Base-by-base conservation (phyloP, 192 early-diverging fungal species). In the Paraglomus brasilianum region DNA sequence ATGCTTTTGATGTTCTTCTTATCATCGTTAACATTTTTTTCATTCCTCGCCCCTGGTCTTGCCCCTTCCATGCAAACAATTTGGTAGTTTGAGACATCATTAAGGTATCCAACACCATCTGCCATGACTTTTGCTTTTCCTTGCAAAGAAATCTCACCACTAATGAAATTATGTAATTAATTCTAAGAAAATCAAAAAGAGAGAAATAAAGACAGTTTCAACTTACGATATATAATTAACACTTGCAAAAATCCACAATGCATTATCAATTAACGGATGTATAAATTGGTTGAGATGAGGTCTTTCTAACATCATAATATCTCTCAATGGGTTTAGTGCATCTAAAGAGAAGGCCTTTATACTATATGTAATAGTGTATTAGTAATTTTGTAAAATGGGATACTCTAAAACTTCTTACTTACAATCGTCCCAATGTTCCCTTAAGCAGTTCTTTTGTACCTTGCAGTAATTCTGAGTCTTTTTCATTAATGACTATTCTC, bases 41-140 rank as follows among this genome's bases (percentile, higher is more conserved):
- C 30, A 36, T 48, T 30, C 30, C 3, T 30, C 1, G 6, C 45
- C 8, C 38, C 38, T 1, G 36, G 14, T n/a, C 14, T 58, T 58
- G 36, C 36, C 30, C 38, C 38, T 24, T 58, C 56, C 38, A 58
- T 41, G 30, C 56, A 58, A 58, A 4, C 56, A 5, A 58, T 38
- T 14, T 64, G 61, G 24, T 64, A 64, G 6, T 48, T 30, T 36
- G 46, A 64, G 3, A 64, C 46, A 36, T 64, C 44, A 15, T 64
- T 64, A 38, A 64, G 46, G 8, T n/a, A 64, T 30, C 59, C 42
- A 61, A 44, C n/a, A 61, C 59, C 40, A 2, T 61, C 61, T n/a
- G 44, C 61, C 8, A 24, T 48, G 45, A 5, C 38, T 64, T 2
- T 64, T 64, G 24, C 40, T 36, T 48, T 64, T 30, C 45, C 61